Percentiles rank a stretch among this genome's conserved stretches.
These are phyloP conservation scores for Pisolithus microcarpus DNA, from an alignment of 768 basidiomycete species.

Conservation along the genomic window DNA sequence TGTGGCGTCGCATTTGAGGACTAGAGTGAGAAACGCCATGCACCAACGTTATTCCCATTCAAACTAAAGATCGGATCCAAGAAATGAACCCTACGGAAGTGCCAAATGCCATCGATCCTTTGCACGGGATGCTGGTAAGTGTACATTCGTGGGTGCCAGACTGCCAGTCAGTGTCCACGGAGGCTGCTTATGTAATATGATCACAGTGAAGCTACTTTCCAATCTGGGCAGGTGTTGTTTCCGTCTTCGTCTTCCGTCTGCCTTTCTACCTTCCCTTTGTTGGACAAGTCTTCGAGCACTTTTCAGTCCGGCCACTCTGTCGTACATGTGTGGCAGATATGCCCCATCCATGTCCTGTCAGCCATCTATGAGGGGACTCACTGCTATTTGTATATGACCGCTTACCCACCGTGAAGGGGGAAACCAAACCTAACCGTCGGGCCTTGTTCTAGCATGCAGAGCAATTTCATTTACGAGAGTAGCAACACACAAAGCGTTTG, in stretches of 20 bases:
- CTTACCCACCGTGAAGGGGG: conserved; percentile 2
- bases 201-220: background rate
- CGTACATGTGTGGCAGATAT: too few relatives aligned
- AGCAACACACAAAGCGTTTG: conserved; percentile 1
- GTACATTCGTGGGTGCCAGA: too few relatives aligned
- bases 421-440: conserved; percentile 1
- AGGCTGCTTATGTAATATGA: background rate
- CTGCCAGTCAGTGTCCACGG: too few relatives aligned
- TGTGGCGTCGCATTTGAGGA: too few relatives aligned
- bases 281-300: background rate
- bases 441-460: background rate
- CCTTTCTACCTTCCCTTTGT: background rate
- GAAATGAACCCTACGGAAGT: too few relatives aligned
- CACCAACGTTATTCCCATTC: too few relatives aligned
- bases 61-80: too few relatives aligned
- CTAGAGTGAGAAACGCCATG: too few relatives aligned
- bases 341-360: background rate
- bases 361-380: too few relatives aligned
- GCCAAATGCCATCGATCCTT: too few relatives aligned
- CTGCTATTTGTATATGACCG: background rate
- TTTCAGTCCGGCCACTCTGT: too few relatives aligned
- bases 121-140: too few relatives aligned
- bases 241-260: conserved; percentile 6
- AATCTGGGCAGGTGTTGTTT: conserved; percentile 7
- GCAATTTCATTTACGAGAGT: background rate